Evolutionary conservation across 768 basidiomycete species (phyloP).

Genomic region (Leucogyrophana mollusca): DNA sequence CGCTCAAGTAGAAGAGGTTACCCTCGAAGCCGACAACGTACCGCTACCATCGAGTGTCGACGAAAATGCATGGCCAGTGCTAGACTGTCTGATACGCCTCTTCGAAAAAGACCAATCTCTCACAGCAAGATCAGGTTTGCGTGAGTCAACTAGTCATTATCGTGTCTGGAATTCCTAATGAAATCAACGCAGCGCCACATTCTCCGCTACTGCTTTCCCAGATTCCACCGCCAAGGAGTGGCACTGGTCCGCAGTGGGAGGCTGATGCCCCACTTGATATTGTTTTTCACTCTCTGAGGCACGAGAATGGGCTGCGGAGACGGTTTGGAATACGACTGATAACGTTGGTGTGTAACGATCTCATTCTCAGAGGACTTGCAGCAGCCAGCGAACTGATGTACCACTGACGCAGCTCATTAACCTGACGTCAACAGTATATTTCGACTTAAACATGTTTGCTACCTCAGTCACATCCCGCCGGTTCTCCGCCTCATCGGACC

Average conservation of each 20-base stretch:
- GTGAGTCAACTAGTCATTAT: slow-evolving; percentile 28
- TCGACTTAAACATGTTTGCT: slow-evolving; percentile 37
- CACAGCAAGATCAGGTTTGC: slow-evolving; percentile 31
- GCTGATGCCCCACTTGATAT: slow-evolving; percentile 50
- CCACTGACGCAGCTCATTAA: slow-evolving; percentile 35
- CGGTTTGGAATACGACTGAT: slow-evolving; percentile 34
- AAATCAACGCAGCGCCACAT: slow-evolving; percentile 31
- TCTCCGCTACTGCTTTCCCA: slow-evolving; percentile 58
- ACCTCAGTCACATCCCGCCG: slow-evolving; percentile 36
- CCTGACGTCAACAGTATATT: slow-evolving; percentile 33
- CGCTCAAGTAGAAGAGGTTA: slow-evolving; percentile 24
- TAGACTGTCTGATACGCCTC: slow-evolving; percentile 66
- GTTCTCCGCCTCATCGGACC: slow-evolving; percentile 25
- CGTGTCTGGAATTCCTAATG: too few species aligned
- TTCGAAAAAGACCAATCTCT: slow-evolving; percentile 66
- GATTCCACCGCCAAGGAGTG: slow-evolving; percentile 53
- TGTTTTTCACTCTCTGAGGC: slow-evolving; percentile 34
- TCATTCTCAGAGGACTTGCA: not conserved
- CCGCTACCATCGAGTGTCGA: slow-evolving; percentile 39
- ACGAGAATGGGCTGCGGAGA: slow-evolving; percentile 29
- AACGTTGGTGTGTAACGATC: slow-evolving; percentile 28
- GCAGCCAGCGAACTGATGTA: not conserved
- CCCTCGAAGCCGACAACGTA: slow-evolving; percentile 17
- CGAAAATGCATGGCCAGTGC: slow-evolving; percentile 64
- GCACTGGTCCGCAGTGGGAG: slow-evolving; percentile 53